phyloP scores from a whole-genome alignment of 139 green algal species.

The Chlamydomonas sp. region DNA sequence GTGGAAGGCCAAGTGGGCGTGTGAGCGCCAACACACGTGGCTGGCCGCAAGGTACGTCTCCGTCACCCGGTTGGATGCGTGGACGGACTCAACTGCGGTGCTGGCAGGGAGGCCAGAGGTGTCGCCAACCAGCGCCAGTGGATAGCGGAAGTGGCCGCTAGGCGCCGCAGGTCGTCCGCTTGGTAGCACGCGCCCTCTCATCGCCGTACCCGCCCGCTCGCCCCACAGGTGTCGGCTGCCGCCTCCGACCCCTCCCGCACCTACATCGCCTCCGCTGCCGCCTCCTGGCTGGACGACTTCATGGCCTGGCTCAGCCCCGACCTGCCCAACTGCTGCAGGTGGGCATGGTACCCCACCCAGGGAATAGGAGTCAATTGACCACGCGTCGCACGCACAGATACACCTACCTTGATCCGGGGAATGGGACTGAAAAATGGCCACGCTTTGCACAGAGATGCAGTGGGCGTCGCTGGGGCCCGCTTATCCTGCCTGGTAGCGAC shows the following conservation, averaged over 20 bases:
- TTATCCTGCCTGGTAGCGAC: too few species aligned
- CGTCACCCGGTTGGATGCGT: too few species aligned
- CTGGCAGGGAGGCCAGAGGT: background rate
- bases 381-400: background rate
- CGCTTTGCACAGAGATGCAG: too few species aligned
- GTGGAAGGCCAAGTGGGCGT: too few species aligned
- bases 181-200: background rate
- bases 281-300: constrained; percentile 95
- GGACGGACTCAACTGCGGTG: too few species aligned
- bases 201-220: background rate
- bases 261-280: constrained; percentile 79
- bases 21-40: too few species aligned
- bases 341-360: constrained; percentile 2
- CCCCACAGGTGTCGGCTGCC: constrained; percentile 14
- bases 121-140: background rate
- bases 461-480: too few species aligned
- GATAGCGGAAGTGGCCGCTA: background rate
- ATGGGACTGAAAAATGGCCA: too few species aligned
- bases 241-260: constrained; percentile 17
- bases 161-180: background rate
- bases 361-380: background rate
- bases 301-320: constrained; percentile 84
- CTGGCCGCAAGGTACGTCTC: too few species aligned
- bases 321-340: constrained; percentile 75
- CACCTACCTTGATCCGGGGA: background rate